Conservation (phyloP, 495 filamentous ascomycete species). For the Penicillium herquei region DNA sequence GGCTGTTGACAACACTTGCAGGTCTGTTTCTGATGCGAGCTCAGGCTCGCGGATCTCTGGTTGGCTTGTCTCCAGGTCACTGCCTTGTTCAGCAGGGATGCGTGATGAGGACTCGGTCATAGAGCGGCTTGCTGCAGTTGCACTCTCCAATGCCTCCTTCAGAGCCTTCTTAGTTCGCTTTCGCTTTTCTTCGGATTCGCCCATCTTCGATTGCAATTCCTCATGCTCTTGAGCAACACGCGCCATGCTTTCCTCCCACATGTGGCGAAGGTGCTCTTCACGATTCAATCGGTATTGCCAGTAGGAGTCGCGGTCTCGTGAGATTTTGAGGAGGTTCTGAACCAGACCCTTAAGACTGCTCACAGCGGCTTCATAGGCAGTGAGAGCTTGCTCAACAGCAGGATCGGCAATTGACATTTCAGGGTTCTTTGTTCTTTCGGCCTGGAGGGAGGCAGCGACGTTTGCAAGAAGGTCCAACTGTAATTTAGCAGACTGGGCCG, state of each 20-base stretch:
- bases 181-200: constrained; percentile 86
- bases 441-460: constrained; percentile 77
- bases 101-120: constrained; percentile 30
- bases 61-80: constrained; percentile 19
- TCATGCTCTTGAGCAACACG: constrained; percentile 91
- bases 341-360: constrained; percentile 82
- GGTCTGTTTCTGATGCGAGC: constrained; percentile 2
- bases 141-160: constrained; percentile 75
- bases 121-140: constrained; percentile 45
- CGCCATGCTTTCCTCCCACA: constrained; percentile 99
- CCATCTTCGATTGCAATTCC: constrained; percentile 78
- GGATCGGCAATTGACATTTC: constrained; percentile 69
- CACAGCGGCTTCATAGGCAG: constrained; percentile 86
- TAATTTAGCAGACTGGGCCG: constrained; percentile 88
- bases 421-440: constrained; percentile 68
- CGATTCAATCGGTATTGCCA: constrained; percentile 94
- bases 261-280: constrained; percentile 79
- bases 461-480: constrained; percentile 86
- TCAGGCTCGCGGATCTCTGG: constrained; percentile 11
- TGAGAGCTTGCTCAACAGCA: constrained; percentile 71
- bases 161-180: constrained; percentile 86
- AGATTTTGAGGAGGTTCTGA: constrained; percentile 85
- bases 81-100: constrained; percentile 13
- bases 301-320: constrained; percentile 87
- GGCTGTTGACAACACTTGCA: constrained; percentile 5